Conservation (phyloP, 352 stramenopile genomes). For the Salisapilia sapeloensis region DNA sequence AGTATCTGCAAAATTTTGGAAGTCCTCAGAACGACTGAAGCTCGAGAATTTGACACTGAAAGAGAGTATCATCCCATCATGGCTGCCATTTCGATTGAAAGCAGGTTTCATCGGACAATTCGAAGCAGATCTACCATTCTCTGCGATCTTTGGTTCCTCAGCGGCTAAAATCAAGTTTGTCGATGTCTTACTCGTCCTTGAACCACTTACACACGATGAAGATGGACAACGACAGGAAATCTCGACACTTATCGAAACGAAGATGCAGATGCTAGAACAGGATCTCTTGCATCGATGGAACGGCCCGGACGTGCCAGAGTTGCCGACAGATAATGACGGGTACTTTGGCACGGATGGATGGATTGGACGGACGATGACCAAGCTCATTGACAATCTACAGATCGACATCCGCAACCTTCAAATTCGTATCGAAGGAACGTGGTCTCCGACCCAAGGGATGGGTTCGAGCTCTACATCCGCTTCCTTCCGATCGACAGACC, state of each 20-base stretch:
- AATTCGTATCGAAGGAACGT: slow-evolving; percentile 68
- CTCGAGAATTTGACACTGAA: slow-evolving; percentile 79
- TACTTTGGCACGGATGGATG: slow-evolving; percentile 82
- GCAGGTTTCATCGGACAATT: slow-evolving; percentile 76
- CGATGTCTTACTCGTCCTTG: slow-evolving; percentile 69
- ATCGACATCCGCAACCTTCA: slow-evolving; percentile 78
- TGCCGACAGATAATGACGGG: slow-evolving; percentile 59
- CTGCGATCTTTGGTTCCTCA: slow-evolving; percentile 61
- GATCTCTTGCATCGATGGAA: slow-evolving; percentile 69
- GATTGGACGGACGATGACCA: slow-evolving; percentile 78
- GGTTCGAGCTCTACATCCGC: not conserved
- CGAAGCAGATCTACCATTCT: slow-evolving; percentile 70
- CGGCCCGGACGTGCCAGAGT: slow-evolving; percentile 41
- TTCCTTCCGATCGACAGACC: not conserved
- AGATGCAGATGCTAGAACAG: slow-evolving; percentile 50
- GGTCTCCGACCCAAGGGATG: slow-evolving; percentile 14
- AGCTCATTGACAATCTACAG: slow-evolving; percentile 83
- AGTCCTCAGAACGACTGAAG: slow-evolving; percentile 73
- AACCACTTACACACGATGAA: slow-evolving; percentile 53
- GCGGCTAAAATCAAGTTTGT: slow-evolving; percentile 79
- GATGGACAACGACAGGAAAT: slow-evolving; percentile 47
- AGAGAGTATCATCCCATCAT: slow-evolving; percentile 59
- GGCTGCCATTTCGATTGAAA: slow-evolving; percentile 75
- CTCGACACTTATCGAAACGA: slow-evolving; percentile 35
- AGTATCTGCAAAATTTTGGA: slow-evolving; percentile 79